These are phyloP conservation scores for Debaryomycetaceae sp. DNA, from an alignment of 1,139 yeast species.

Conservation along the genomic window DNA sequence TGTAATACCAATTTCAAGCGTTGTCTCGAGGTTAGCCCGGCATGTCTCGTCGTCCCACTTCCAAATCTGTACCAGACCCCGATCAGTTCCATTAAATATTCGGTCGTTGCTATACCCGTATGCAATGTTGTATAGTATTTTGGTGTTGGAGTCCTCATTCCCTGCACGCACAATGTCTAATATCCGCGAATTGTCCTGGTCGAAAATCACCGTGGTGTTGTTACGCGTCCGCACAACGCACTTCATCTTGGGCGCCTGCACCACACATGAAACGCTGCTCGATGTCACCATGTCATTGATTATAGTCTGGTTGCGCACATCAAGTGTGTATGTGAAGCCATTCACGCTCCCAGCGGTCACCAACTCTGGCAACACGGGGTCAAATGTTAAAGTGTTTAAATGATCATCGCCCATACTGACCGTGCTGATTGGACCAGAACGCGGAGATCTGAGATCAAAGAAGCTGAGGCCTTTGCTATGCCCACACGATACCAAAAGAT, in stretches of 20 bases:
- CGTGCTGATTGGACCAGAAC: conserved; percentile 7
- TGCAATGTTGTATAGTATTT: neutral
- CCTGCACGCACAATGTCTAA: no score
- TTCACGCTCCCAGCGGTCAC: conserved; percentile 18
- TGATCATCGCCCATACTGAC: conserved; percentile 18
- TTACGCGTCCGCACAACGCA: neutral
- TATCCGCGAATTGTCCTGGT: neutral
- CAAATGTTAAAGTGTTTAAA: conserved; percentile 14
- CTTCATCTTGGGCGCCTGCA: neutral
- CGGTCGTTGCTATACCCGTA: neutral
- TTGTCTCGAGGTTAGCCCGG: no score
- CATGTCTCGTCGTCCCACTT: neutral
- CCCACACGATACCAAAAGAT: conserved; percentile 18
- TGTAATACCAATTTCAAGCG: no score
- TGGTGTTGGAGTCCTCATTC: no score
- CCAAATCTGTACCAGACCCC: conserved; percentile 6
- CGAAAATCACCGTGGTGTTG: neutral
- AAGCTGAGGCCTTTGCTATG: conserved; percentile 11
- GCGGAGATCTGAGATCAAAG: conserved; percentile 10
- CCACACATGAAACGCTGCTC: conserved; percentile 3
- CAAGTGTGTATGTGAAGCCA: conserved; percentile 16
- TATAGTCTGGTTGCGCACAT: conserved; percentile 14
- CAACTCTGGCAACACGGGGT: conserved; percentile 2
- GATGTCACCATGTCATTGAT: conserved; percentile 7
- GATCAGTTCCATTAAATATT: conserved; percentile 5